Evolutionary conservation across 164 flowering plant species (phyloP), one percentile per base, ranked within the genome.

Genomic region (Saururus chinensis): DNA sequence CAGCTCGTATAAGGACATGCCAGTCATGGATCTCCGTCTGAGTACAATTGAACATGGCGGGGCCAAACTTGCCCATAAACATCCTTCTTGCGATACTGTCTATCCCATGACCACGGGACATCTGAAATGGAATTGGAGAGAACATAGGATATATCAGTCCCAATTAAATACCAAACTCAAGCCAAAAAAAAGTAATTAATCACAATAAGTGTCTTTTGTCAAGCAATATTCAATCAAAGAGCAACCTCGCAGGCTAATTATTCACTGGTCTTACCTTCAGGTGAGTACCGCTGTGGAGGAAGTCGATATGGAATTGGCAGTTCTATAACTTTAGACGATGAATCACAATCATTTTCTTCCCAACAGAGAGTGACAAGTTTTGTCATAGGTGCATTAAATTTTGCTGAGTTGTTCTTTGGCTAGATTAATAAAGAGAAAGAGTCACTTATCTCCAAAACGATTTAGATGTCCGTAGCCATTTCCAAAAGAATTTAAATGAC

Each of bases 101-200:
- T 77, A 35, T 95, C 99, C 99, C 99, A 95, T 30, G 92, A 91
- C 99, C 99, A 95, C 0, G 99, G 96, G 1, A 82, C 78, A 79
- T 95, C 99, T 95, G 89, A 60, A 71, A 42, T 52, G 37, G 56
- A 60, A 53, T 26, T 23, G 17, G 30, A 24, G 35, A 24, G 16
- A 24, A 55, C 17, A 42, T n/a, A 41, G 0, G 26, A 7, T 20
- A 22, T 53, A 37, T 11, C 9, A 62, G 30, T 41, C 17, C 16
- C 2, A 12, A 45, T 7, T 45, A 45, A 10, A 23, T 1, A 52
- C 14, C 13, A 24, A 13, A 54, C 1, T 4, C 5, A 54, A 9
- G 57, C 4, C 1, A 9, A 54, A 17, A 21, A n/a, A 1, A 1
- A 4, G 52, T 14, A 49, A 14, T 49, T 49, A 14, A 49, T 14